Evolutionary conservation across 2,329 filamentous ascomycete genomes (phyloP).

Genomic region (Alternaria viburni): DNA sequence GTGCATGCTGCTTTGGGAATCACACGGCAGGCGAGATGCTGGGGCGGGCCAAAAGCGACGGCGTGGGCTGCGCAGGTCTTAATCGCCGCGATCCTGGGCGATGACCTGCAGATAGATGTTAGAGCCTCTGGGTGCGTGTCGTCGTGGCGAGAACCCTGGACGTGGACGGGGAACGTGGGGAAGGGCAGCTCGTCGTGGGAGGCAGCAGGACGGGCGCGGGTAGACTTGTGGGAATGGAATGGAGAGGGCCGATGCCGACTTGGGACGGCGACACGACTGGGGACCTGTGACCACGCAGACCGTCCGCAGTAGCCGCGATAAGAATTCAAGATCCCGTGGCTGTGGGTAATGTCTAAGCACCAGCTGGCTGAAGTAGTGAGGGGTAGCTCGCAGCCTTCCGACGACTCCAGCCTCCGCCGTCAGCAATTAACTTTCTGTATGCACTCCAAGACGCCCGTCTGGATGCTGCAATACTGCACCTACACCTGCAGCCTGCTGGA

Average conservation of each 20-base stretch:
- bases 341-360: conserved; percentile 17
- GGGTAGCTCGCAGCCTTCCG: conserved; percentile 10
- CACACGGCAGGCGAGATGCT: conserved; percentile 12
- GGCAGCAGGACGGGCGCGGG: conserved; percentile 17
- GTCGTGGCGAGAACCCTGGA: conserved; percentile 21
- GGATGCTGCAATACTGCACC: neutral
- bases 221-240: conserved; percentile 13
- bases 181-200: conserved; percentile 19
- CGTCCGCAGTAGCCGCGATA: conserved; percentile 45
- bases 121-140: neutral
- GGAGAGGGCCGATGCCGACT: conserved; percentile 9
- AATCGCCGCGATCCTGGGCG: conserved; percentile 12
- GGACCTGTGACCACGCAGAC: neutral
- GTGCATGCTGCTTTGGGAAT: conserved; percentile 28
- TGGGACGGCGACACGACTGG: neutral
- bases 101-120: conserved; percentile 21
- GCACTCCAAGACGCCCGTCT: neutral
- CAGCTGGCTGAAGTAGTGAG: conserved; percentile 13
- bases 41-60: neutral
- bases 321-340: conserved; percentile 13
- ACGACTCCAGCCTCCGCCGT: neutral
- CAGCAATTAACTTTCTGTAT: conserved; percentile 1
- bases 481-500: neutral
- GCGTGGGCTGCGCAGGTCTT: neutral
- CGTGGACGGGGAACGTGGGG: conserved; percentile 20